phyloP scores from a whole-genome alignment of 2,329 filamentous ascomycete species.

The Ophiocordyceps australis region DNA sequence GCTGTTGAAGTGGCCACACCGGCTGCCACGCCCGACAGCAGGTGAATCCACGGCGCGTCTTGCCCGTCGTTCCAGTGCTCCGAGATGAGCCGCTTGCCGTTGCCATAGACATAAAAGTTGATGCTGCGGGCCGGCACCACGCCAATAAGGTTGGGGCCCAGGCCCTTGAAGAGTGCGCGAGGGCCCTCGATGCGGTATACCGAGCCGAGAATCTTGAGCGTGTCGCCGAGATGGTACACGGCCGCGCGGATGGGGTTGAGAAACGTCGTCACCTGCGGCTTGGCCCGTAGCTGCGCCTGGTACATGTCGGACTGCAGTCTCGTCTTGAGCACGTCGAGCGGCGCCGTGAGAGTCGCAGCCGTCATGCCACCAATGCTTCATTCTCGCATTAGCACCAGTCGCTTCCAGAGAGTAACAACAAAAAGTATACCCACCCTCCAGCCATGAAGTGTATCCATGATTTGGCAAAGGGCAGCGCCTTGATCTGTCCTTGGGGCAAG shows the following conservation, averaged over 20 bases:
- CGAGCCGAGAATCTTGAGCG: conserved; percentile 64
- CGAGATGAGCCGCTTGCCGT: conserved; percentile 69
- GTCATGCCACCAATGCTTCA: conserved; percentile 77
- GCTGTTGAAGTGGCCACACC: conserved; percentile 77
- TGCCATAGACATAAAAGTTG: conserved; percentile 89
- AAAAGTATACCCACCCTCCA: conserved; percentile 50
- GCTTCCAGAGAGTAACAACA: too few species aligned
- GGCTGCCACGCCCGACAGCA: conserved; percentile 57
- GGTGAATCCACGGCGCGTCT: conserved; percentile 59
- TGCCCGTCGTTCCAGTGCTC: conserved; percentile 53
- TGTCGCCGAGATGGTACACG: conserved; percentile 64
- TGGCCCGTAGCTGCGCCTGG: conserved; percentile 57
- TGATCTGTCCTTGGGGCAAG: conserved; percentile 12
- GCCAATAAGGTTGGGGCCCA: conserved; percentile 78
- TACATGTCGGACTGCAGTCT: conserved; percentile 90
- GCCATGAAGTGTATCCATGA: conserved; percentile 88
- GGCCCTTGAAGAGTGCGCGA: conserved; percentile 79
- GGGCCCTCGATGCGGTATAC: conserved; percentile 71
- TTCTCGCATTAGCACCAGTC: too few species aligned
- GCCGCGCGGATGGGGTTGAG: conserved; percentile 49
- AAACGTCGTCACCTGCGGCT: conserved; percentile 23
- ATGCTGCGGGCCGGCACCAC: conserved; percentile 81
- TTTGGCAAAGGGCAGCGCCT: conserved; percentile 40
- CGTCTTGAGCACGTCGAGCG: conserved; percentile 86
- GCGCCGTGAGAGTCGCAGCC: conserved; percentile 78